Evolutionary conservation across 345 rosid species (phyloP).

Genomic region (Linum usitatissimum): DNA sequence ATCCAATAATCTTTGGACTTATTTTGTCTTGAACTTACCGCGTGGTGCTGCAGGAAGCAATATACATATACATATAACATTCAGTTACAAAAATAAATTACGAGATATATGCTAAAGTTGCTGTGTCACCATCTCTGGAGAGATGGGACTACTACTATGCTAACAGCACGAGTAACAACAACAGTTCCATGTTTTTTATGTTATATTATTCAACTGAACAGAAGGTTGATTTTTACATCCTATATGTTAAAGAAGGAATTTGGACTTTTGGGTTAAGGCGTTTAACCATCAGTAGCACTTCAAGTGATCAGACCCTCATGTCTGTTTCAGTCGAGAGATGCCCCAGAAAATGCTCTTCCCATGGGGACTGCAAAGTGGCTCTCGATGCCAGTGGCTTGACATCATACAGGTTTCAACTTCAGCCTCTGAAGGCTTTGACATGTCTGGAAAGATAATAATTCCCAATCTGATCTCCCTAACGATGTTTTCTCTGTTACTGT

Average conservation of each 20-base stretch:
- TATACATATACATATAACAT: conserved; percentile 52
- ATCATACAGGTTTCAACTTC: conserved; percentile 52
- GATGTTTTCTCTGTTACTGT: conserved; percentile 2
- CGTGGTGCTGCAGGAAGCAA: conserved; percentile 89
- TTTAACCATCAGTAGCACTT: conserved; percentile 21
- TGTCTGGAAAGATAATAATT: not conserved
- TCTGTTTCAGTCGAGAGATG: conserved; percentile 87
- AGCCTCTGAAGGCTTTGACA: not conserved
- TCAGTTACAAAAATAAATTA: conserved; percentile 43
- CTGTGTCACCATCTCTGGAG: conserved; percentile 60
- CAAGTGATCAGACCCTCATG: conserved; percentile 41
- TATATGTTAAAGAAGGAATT: conserved; percentile 80
- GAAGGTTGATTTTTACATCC: conserved; percentile 74
- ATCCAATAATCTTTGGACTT: conserved; percentile 52
- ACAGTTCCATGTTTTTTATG: conserved; percentile 52
- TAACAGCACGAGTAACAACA: conserved; percentile 46
- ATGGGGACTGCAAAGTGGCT: conserved; percentile 64
- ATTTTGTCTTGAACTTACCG: conserved; percentile 65
- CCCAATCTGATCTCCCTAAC: not conserved
- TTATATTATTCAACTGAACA: conserved; percentile 56
- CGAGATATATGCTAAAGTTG: conserved; percentile 69
- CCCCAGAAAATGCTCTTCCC: conserved; percentile 71
- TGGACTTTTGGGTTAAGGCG: conserved; percentile 75
- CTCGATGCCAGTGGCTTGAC: conserved; percentile 89
- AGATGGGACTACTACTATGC: conserved; percentile 76